These are phyloP conservation scores for Camptophora hylomeconis DNA, from an alignment of 2,329 filamentous ascomycete species.

Conservation along the genomic window DNA sequence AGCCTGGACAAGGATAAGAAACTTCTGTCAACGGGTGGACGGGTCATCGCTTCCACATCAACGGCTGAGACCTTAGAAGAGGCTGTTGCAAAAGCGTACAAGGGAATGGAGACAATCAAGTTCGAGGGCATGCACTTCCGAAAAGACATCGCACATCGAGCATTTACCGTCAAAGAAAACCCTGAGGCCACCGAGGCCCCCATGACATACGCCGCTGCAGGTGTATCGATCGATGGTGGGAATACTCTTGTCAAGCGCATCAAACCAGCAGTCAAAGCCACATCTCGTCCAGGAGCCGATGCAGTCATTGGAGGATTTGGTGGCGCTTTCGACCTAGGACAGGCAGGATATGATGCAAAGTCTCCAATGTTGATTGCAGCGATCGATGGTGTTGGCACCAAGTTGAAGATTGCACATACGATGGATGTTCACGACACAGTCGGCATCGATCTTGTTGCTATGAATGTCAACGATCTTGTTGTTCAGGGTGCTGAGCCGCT, in stretches of 20 bases:
- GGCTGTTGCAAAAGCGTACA: conserved; percentile 79
- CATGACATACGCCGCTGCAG: conserved; percentile 84
- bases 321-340: conserved; percentile 66
- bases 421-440: conserved; percentile 88
- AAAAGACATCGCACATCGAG: conserved; percentile 77
- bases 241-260: conserved; percentile 88
- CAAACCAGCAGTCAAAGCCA: conserved; percentile 77
- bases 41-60: conserved; percentile 87
- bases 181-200: conserved; percentile 6
- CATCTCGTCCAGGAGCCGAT: conserved; percentile 72
- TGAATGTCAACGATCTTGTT: conserved; percentile 97
- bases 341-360: conserved; percentile 61
- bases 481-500: conserved; percentile 91
- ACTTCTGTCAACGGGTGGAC: conserved; percentile 68
- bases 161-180: conserved; percentile 23
- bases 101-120: conserved; percentile 62
- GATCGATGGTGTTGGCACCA: conserved; percentile 93
- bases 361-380: conserved; percentile 79
- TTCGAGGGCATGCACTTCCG: conserved; percentile 87
- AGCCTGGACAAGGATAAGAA: conserved; percentile 42
- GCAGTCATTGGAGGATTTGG: conserved; percentile 94
- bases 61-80: conserved; percentile 62
- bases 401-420: conserved; percentile 87
- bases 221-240: conserved; percentile 87
- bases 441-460: conserved; percentile 91